Conservation (phyloP, 148 eudicot species). For the Rhododendron ovatum region DNA sequence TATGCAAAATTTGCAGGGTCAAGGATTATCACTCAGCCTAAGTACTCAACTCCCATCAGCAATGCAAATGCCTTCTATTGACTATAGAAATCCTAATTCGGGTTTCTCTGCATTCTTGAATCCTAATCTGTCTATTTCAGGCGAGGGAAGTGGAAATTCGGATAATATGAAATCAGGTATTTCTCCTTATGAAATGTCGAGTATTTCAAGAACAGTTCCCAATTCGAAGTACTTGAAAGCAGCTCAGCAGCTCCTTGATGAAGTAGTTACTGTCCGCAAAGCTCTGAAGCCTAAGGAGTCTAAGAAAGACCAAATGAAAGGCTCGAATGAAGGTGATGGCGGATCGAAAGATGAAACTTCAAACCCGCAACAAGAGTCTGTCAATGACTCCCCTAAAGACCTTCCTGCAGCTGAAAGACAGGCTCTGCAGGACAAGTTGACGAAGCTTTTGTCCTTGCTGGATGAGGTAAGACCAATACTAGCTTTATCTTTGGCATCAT, state of each 20-base stretch:
- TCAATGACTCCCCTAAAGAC: constrained; percentile 21
- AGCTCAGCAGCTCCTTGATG: constrained; percentile 50
- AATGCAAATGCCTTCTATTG: constrained; percentile 25
- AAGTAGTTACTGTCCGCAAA: constrained; percentile 44
- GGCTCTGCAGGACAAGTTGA: constrained; percentile 43
- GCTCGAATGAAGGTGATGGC: constrained; percentile 21
- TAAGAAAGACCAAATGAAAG: constrained; percentile 21
- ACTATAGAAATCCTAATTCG: constrained; percentile 19
- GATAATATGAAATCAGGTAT: constrained; percentile 13
- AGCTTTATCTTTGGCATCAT: not conserved
- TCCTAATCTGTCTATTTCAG: constrained; percentile 15
- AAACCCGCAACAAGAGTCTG: constrained; percentile 21
- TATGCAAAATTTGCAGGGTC: constrained; percentile 32
- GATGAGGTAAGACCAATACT: constrained; percentile 43
- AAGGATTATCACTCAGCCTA: constrained; percentile 55
- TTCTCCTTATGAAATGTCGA: constrained; percentile 21
- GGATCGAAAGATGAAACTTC: constrained; percentile 21
- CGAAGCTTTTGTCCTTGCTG: constrained; percentile 52
- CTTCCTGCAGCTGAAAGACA: constrained; percentile 44
- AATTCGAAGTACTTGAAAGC: constrained; percentile 50
- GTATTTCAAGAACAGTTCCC: constrained; percentile 28
- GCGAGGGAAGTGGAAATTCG: constrained; percentile 14
- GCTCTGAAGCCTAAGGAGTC: constrained; percentile 31
- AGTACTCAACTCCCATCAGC: constrained; percentile 35
- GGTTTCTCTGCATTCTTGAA: constrained; percentile 29